Evolutionary conservation across 495 filamentous ascomycete genomes (phyloP).

Genomic region (Staphylotrichum longicolle): DNA sequence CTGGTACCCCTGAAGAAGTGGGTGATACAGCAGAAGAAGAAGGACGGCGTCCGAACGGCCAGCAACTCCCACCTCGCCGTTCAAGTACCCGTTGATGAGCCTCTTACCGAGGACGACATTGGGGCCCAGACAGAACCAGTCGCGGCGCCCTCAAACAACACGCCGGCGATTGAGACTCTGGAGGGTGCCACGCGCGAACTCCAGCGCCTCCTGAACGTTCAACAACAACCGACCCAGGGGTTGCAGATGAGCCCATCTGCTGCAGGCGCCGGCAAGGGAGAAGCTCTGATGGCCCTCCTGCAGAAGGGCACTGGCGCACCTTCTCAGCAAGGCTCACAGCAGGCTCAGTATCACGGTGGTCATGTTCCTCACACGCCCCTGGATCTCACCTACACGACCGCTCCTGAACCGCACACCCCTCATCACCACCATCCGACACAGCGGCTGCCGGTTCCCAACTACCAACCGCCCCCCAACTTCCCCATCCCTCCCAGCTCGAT

Average conservation of each 20-base stretch:
- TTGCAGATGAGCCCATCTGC: conserved; percentile 34
- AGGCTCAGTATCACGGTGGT: conserved; percentile 4
- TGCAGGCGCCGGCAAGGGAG: conserved; percentile 32
- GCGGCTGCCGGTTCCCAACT: conserved; percentile 32
- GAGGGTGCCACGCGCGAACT: conserved; percentile 62
- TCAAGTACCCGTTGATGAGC: conserved; percentile 35
- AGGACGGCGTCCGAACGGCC: conserved; percentile 48
- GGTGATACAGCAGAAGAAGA: conserved; percentile 78
- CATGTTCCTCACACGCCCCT: conserved; percentile 40
- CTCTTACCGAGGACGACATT: conserved; percentile 44
- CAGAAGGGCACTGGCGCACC: conserved; percentile 25
- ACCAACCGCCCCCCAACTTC: conserved; percentile 48
- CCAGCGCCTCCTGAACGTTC: conserved; percentile 62
- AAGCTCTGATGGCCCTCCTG: conserved; percentile 37
- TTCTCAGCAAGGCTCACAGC: conserved; percentile 27
- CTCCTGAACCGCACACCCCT: conserved; percentile 39
- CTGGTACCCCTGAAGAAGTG: conserved; percentile 82
- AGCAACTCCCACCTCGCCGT: conserved; percentile 30
- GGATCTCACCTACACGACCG: conserved; percentile 41
- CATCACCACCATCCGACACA: conserved; percentile 44
- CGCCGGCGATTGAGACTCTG: conserved; percentile 40
- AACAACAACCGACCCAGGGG: conserved; percentile 48
- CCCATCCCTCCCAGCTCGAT: conserved; percentile 35
- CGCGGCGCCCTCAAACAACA: conserved; percentile 17
- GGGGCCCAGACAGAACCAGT: conserved; percentile 31